A percentile compares a stretch with the other conserved stretches of the same genome.
phyloP scores from a whole-genome alignment of 208 protist genomes.

The Crithidia sp. region DNA sequence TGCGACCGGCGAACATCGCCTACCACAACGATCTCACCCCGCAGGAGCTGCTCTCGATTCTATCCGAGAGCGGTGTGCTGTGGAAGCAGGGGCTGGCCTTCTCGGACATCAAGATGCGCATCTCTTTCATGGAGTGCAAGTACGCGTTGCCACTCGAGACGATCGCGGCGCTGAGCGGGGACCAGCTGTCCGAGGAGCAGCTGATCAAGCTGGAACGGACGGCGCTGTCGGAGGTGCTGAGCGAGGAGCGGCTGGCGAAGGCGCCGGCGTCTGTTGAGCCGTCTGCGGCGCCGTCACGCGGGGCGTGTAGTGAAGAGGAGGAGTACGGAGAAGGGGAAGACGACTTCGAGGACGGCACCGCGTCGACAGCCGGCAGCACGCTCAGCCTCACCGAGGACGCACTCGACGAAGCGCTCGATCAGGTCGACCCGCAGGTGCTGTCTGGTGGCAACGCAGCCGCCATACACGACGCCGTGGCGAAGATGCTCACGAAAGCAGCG shows the following conservation, averaged over 20 bases:
- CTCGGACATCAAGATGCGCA: conserved; percentile 56
- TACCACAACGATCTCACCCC: conserved; percentile 61
- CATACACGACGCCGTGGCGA: conserved; percentile 18
- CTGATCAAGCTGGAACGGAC: conserved; percentile 93
- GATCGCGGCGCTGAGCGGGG: conserved; percentile 76
- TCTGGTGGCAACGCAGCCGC: not conserved
- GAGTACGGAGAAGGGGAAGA: conserved; percentile 13
- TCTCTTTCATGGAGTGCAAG: conserved; percentile 66
- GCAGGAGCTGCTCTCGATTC: conserved; percentile 75
- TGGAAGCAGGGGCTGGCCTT: conserved; percentile 85
- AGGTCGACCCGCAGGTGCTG: conserved; percentile 15
- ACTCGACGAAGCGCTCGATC: conserved; percentile 26
- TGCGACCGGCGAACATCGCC: conserved; percentile 60
- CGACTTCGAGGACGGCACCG: conserved; percentile 6
- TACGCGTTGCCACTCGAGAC: conserved; percentile 80
- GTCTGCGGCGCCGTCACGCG: not conserved
- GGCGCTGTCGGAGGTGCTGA: conserved; percentile 76
- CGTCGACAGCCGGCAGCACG: conserved; percentile 16
- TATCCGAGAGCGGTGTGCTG: conserved; percentile 74
- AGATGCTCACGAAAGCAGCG: not conserved
- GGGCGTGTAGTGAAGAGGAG: not conserved
- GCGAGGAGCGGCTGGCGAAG: conserved; percentile 31
- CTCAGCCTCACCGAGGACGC: conserved; percentile 16
- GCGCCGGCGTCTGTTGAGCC: not conserved
- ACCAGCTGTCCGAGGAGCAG: conserved; percentile 81